A percentile compares a stretch with the other conserved stretches of the same genome.
These are phyloP conservation scores for Scutellaria galericulata DNA, from an alignment of 257 asterid genomes.

Conservation along the genomic window DNA sequence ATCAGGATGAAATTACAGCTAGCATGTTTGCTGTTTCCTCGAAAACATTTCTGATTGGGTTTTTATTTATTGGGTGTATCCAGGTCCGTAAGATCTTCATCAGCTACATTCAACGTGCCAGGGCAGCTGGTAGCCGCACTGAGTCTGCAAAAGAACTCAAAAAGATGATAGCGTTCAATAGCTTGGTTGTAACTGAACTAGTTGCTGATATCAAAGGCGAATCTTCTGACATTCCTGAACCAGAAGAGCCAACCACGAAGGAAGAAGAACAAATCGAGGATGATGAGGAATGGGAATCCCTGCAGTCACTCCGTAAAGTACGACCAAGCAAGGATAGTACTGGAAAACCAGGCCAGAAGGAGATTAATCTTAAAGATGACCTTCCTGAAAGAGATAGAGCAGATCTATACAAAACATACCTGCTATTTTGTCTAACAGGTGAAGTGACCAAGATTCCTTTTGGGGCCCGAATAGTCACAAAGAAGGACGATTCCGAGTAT, in stretches of 20 bases:
- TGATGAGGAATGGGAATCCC: slow-evolving; percentile 81
- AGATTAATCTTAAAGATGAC: slow-evolving; percentile 87
- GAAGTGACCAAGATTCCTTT: slow-evolving; percentile 79
- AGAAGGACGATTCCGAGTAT: slow-evolving; percentile 89
- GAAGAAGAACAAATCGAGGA: slow-evolving; percentile 50
- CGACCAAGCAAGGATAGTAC: slow-evolving; percentile 54
- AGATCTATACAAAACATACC: slow-evolving; percentile 88
- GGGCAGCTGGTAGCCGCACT: slow-evolving; percentile 74
- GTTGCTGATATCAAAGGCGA: slow-evolving; percentile 93
- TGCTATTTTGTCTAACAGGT: slow-evolving; percentile 84
- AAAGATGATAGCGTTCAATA: slow-evolving; percentile 84
- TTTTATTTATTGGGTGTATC: slow-evolving; percentile 26
- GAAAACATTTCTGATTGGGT: slow-evolving; percentile 10
- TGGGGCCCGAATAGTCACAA: slow-evolving; percentile 72
- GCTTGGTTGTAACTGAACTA: slow-evolving; percentile 75
- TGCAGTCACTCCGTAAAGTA: slow-evolving; percentile 77
- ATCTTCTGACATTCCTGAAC: slow-evolving; percentile 52
- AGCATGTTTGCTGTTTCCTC: not conserved
- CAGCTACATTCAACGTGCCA: slow-evolving; percentile 77
- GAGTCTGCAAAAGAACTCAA: slow-evolving; percentile 84
- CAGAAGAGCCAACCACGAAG: slow-evolving; percentile 52
- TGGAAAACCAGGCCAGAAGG: slow-evolving; percentile 66
- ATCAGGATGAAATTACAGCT: slow-evolving; percentile 11
- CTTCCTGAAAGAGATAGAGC: slow-evolving; percentile 85
- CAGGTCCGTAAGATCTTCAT: slow-evolving; percentile 89